phyloP scores from a whole-genome alignment of 2,329 filamentous ascomycete species.

The Elsinoe australis region DNA sequence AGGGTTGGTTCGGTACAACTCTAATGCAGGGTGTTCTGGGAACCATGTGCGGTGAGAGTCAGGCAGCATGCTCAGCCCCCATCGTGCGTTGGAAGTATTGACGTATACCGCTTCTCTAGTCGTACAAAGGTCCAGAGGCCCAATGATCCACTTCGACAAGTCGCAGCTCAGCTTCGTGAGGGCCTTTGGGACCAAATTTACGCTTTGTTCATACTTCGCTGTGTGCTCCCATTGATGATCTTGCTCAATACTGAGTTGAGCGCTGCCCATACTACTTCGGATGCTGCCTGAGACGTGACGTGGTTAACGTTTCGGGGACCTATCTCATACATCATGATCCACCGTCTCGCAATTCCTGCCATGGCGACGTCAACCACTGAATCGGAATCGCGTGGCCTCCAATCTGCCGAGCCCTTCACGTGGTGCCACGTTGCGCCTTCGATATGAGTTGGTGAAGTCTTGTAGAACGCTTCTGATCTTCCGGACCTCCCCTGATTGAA shows the following conservation, averaged over 20 bases:
- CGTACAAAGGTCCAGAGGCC: too few relatives aligned
- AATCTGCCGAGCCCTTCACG: conserved; percentile 81
- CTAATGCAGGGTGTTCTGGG: neutral
- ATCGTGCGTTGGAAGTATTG: too few relatives aligned
- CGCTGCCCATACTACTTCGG: too few relatives aligned
- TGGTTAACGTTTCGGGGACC: neutral
- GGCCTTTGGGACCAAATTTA: too few relatives aligned
- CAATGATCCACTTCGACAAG: too few relatives aligned
- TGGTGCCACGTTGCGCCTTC: conserved; percentile 89
- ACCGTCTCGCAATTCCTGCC: neutral
- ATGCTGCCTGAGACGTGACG: neutral
- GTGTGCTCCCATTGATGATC: too few relatives aligned
- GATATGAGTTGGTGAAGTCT: conserved; percentile 93
- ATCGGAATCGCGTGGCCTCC: conserved; percentile 81
- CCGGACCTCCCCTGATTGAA: conserved; percentile 60
- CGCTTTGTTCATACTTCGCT: too few relatives aligned
- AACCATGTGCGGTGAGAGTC: neutral
- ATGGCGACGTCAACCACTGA: conserved; percentile 35
- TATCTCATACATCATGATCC: neutral
- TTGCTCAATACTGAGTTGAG: too few relatives aligned
- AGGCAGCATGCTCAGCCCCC: neutral
- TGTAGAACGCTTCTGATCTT: conserved; percentile 81
- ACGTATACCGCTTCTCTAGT: too few relatives aligned
- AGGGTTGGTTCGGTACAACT: too few relatives aligned
- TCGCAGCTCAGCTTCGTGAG: too few relatives aligned